Evolutionary conservation across 2,329 filamentous ascomycete species (phyloP).

Genomic region (Trichophyton mentagrophytes): DNA sequence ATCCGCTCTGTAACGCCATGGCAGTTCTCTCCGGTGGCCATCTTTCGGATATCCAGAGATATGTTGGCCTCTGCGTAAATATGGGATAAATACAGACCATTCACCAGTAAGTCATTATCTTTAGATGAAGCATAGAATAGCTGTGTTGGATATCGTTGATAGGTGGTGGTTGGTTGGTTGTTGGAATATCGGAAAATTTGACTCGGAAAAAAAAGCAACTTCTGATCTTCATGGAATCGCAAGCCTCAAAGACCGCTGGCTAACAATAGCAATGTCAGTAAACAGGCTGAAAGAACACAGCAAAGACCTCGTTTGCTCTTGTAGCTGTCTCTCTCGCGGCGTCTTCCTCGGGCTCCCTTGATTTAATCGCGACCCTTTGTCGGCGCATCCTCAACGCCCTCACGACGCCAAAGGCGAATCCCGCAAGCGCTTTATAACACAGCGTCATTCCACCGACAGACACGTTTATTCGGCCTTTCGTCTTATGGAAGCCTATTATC

Average conservation of each 20-base stretch:
- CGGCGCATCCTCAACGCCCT: not conserved
- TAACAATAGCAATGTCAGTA: not conserved
- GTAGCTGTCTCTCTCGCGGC: not conserved
- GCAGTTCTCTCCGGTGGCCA: too few species aligned
- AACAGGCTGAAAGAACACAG: not conserved
- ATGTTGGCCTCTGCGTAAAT: too few species aligned
- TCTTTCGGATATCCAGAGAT: too few species aligned
- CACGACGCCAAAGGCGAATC: not conserved
- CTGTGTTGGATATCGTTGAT: too few species aligned
- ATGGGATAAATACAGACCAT: too few species aligned
- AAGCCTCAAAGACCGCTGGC: not conserved
- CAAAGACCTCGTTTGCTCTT: not conserved
- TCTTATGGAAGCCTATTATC: not conserved
- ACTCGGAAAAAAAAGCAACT: not conserved
- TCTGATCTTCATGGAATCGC: not conserved
- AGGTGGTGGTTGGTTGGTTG: too few species aligned
- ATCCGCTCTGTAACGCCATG: too few species aligned
- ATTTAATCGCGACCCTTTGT: constrained; percentile 1
- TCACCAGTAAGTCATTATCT: too few species aligned
- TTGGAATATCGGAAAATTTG: too few species aligned
- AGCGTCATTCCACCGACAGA: not conserved
- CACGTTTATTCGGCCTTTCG: not conserved
- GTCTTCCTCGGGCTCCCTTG: not conserved
- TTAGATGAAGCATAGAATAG: too few species aligned
- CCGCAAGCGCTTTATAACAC: not conserved